Conservation (phyloP, 371 early-diverging fungal species). For the Apophysomyces ossiformis region DNA sequence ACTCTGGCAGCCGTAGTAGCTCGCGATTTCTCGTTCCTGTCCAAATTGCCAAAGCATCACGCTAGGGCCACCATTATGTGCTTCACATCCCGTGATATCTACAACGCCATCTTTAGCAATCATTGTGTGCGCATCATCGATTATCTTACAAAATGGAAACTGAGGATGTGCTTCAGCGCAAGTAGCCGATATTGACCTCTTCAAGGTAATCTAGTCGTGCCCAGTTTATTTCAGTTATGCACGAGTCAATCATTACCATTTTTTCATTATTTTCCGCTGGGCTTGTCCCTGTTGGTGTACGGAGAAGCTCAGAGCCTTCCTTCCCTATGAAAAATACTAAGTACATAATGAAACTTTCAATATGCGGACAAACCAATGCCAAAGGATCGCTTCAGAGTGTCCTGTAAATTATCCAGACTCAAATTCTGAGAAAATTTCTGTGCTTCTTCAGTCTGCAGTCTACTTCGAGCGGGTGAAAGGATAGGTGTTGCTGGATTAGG, state of each 20-base stretch:
- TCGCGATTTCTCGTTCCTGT: constrained; percentile 60
- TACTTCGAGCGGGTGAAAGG: constrained; percentile 38
- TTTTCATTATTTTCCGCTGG: constrained; percentile 19
- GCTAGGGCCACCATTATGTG: constrained; percentile 46
- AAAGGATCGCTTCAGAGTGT: constrained; percentile 40
- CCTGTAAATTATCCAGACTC: constrained; percentile 51
- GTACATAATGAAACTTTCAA: not conserved
- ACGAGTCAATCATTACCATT: constrained; percentile 17
- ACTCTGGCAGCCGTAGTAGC: constrained; percentile 58
- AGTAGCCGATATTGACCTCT: constrained; percentile 44
- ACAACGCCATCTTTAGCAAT: not conserved
- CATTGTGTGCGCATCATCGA: not conserved
- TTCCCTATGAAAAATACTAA: constrained; percentile 3
- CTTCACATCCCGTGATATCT: constrained; percentile 64
- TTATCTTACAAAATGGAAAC: constrained; percentile 56
- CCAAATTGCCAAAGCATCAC: constrained; percentile 68
- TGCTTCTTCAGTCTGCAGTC: constrained; percentile 29
- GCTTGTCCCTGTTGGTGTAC: constrained; percentile 27
- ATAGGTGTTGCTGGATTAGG: constrained; percentile 27
- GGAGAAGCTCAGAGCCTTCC: constrained; percentile 19
- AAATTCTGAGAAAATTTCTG: constrained; percentile 22
- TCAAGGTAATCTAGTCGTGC: constrained; percentile 31
- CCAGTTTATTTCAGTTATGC: not conserved
- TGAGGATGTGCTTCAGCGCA: constrained; percentile 63
- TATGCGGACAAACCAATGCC: constrained; percentile 29